phyloP scores from a whole-genome alignment of 139 green algal genomes.

The Pseudopediastrum boryanum region DNA sequence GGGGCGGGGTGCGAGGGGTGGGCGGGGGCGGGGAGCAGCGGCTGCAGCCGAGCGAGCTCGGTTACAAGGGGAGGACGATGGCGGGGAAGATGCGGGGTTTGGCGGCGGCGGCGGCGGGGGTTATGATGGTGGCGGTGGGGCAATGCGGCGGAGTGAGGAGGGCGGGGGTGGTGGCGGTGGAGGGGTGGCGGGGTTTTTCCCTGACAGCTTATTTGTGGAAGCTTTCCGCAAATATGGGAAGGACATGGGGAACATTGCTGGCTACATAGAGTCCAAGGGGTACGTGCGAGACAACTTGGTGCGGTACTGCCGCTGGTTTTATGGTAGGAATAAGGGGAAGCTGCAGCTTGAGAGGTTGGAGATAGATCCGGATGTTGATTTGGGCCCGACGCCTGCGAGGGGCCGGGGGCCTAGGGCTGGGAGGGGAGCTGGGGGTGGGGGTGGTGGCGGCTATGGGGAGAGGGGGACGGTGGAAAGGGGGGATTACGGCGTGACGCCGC shows the following conservation, averaged over 20 bases:
- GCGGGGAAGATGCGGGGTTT: not conserved
- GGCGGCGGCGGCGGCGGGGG: not conserved
- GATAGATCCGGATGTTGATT: no score
- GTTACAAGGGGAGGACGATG: not conserved
- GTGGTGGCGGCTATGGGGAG: no score
- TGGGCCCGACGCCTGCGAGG: no score
- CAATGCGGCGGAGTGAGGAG: not conserved
- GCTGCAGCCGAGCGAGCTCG: conserved; percentile 1
- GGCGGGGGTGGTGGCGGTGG: not conserved
- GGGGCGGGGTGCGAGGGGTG: not conserved
- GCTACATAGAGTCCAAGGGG: no score
- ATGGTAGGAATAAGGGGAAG: conserved; percentile 3
- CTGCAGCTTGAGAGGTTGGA: no score
- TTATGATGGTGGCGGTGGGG: not conserved
- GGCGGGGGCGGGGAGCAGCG: not conserved
- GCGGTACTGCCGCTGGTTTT: conserved; percentile 32
- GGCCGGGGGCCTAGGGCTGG: no score
- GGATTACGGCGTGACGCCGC: no score
- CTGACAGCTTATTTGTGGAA: conserved; percentile 65
- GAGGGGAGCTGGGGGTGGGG: no score
- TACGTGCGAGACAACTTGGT: no score
- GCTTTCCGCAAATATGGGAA: conserved; percentile 57
- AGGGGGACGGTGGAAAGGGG: no score
- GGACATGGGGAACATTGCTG: conserved; percentile 56
- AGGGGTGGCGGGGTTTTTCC: conserved; percentile 18